Base-by-base conservation (phyloP, 1,284 basidiomycete genomes). In the Tilletia caries region DNA sequence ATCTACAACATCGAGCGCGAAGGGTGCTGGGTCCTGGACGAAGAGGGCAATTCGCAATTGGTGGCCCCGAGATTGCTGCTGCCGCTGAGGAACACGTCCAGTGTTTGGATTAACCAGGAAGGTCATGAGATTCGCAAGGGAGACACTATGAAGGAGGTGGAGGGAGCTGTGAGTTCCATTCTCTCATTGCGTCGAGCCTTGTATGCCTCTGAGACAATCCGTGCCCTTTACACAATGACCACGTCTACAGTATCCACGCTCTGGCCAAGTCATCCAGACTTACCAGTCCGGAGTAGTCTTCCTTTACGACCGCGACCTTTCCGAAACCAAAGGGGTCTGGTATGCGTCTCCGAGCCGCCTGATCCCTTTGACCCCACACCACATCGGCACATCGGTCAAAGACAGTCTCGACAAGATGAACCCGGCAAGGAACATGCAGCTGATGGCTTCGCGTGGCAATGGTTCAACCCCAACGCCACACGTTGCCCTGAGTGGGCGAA, bases 1-100 rank as follows among this genome's bases (percentile, higher is more conserved):
- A 95, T 98, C 76, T 95, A 91, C 88, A 95, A 96, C 85, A 95
- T 95, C 3, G 96, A 98, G 83, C 90, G 93, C 23, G 92, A 93
- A 80, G 90, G 92, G 8, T 94, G 98, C 88, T 91, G 92, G 70
- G 91, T 99, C 0, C 87, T 98, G 64, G 95, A 98, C 82, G 95
- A 98, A 84, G 91, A 93, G 75, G 92, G 93, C 1, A 75, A 79
- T 18, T 10, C 41, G 10, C 41, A 44, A 8, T 44, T 65, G 41
- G 41, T 44, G 10, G 10, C 41, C 8, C 41, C 41, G 18, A 44
- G 41, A 18, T 44, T 18, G 41, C 41, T 44, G 41, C 41, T 44
- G 10, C 18, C 18, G 18, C 41, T 44, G 10, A 44, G 18, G 41
- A 44, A 44, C 18, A 44, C 41, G 41, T 44, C 18, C 41, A 44